These are phyloP conservation scores for Ambrosia hybrid DNA, from an alignment of 140 eudicot genomes.

Conservation along the genomic window DNA sequence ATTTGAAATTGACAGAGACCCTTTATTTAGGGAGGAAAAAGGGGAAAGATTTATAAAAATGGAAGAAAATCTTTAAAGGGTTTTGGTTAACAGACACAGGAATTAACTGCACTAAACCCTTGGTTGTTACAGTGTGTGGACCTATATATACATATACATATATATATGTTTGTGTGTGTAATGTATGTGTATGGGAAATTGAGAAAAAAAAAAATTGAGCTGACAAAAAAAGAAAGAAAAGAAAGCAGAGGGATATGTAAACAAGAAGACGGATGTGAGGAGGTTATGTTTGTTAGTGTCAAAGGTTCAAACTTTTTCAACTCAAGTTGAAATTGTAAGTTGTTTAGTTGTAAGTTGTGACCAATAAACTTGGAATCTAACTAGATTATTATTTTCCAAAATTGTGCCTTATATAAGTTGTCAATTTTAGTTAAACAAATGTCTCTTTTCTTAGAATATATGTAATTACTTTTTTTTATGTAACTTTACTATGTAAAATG, in stretches of 20 bases:
- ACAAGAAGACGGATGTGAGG: constrained; percentile 75
- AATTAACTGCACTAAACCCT: constrained; percentile 36
- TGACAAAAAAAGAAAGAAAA: constrained; percentile 37
- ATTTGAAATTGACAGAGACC: constrained; percentile 42
- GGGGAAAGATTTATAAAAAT: constrained; percentile 18
- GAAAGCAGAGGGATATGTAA: constrained; percentile 40
- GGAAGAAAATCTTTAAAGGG: constrained; percentile 15
- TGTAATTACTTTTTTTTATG: too few relatives aligned
- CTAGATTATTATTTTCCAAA: not conserved
- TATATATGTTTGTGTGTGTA: not conserved
- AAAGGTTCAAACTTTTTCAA: constrained; percentile 35
- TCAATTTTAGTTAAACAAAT: not conserved
- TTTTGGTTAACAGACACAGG: constrained; percentile 30
- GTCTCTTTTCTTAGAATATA: too few relatives aligned
- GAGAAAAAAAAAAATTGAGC: constrained; percentile 34
- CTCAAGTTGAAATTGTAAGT: not conserved
- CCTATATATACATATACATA: constrained; percentile 11
- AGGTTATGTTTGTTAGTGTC: constrained; percentile 48
- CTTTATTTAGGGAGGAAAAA: constrained; percentile 33
- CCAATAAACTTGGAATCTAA: not conserved
- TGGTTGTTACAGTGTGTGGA: constrained; percentile 31
- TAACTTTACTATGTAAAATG: too few relatives aligned
- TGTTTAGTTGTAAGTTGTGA: constrained; percentile 8
- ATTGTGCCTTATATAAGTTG: not conserved
- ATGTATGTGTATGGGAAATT: constrained; percentile 40